These are phyloP conservation scores for Solanum ossicruentum DNA, from an alignment of 257 asterid genomes.

Conservation along the genomic window DNA sequence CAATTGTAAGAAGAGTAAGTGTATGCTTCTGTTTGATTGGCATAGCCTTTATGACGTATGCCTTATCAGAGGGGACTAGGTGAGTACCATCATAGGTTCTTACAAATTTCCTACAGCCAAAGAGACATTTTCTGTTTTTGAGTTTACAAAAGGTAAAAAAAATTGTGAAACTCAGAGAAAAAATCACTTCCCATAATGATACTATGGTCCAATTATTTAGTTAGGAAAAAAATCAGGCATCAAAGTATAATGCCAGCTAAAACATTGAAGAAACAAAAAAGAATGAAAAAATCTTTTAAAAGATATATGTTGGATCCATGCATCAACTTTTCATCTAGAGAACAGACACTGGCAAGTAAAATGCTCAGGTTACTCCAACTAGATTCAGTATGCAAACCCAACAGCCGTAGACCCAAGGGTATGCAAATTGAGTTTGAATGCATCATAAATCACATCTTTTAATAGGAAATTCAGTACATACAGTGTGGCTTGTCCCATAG, in stretches of 20 bases:
- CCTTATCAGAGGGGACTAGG: not conserved
- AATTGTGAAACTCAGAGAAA: not conserved
- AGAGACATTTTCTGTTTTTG: not conserved
- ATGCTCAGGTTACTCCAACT: not conserved
- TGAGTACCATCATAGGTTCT: not conserved
- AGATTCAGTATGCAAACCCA: not conserved
- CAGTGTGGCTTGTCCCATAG: slow-evolving; percentile 69
- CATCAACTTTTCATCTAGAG: not conserved
- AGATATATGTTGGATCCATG: not conserved
- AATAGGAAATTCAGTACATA: slow-evolving; percentile 15
- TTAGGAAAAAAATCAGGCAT: not conserved
- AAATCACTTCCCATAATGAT: not conserved
- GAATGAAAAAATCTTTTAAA: not conserved
- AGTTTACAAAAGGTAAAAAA: not conserved
- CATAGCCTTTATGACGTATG: not conserved
- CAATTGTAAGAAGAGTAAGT: not conserved
- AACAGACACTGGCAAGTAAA: not conserved
- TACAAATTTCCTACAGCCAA: not conserved
- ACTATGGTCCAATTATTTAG: not conserved
- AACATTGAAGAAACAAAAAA: not conserved
- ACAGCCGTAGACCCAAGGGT: not conserved
- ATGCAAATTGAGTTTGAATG: not conserved
- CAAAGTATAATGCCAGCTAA: not conserved
- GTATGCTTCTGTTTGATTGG: not conserved
- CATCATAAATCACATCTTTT: not conserved